Conservation (phyloP, 441 rosid genomes). For the Capsella rubella region DNA sequence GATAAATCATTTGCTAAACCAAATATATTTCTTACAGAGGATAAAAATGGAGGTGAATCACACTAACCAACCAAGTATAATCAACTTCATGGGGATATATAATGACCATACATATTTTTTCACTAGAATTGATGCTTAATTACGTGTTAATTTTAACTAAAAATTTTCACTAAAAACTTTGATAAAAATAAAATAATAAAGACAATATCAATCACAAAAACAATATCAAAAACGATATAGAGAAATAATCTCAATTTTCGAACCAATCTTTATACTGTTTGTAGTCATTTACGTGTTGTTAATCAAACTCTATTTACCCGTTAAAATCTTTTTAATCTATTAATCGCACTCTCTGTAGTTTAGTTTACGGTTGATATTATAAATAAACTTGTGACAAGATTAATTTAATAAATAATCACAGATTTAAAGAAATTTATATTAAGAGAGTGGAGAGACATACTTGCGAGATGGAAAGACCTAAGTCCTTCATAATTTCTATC, state of each 20-base stretch:
- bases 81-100: not conserved
- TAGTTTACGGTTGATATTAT: not conserved
- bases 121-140: not conserved
- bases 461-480: conserved; percentile 35
- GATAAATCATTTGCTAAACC: not conserved
- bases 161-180: too few relatives aligned
- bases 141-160: not conserved
- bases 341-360: not conserved
- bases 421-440: not conserved
- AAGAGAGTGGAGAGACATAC: conserved; percentile 24
- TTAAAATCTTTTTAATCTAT: too few relatives aligned
- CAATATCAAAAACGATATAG: too few relatives aligned
- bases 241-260: too few relatives aligned
- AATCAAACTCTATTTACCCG: too few relatives aligned
- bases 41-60: not conserved
- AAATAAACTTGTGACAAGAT: not conserved
- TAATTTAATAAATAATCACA: not conserved
- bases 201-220: too few relatives aligned
- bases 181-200: too few relatives aligned
- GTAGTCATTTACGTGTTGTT: too few relatives aligned
- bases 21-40: not conserved
- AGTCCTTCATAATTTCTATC: conserved; percentile 35
- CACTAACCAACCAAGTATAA: not conserved
- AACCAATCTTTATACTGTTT: too few relatives aligned
- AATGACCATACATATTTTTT: not conserved